A percentile compares a stretch with the other conserved stretches of the same genome.
These are phyloP conservation scores for Carex cristatella DNA, from an alignment of 176 grass and related monocot species.

Conservation along the genomic window DNA sequence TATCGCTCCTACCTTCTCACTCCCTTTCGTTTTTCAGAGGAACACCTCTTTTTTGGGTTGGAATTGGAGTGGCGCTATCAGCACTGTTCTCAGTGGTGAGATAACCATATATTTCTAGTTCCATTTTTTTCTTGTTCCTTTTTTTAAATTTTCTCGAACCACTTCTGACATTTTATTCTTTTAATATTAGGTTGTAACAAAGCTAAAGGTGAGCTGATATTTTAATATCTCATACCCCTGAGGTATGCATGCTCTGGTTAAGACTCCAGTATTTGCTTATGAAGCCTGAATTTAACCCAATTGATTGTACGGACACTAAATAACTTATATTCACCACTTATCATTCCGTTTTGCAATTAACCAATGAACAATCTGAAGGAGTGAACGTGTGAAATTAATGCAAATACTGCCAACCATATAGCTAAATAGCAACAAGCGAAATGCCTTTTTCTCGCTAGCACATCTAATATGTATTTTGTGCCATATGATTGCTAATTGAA, in stretches of 20 bases:
- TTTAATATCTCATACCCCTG: conserved; percentile 12
- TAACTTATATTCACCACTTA: background rate
- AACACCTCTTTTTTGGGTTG: conserved; percentile 96
- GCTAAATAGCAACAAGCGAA: background rate
- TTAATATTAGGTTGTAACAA: conserved; percentile 49
- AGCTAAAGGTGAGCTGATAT: conserved; percentile 75
- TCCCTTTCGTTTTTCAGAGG: conserved; percentile 44
- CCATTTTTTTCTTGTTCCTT: conserved; percentile 27
- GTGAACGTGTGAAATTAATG: background rate
- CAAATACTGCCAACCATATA: background rate
- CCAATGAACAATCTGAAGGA: background rate
- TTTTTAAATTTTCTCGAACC: background rate
- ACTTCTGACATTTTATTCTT: background rate
- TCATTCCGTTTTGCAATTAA: background rate
- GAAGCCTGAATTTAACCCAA: background rate
- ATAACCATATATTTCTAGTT: conserved; percentile 17
- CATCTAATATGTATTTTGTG: background rate
- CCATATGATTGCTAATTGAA: background rate
- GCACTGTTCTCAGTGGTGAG: conserved; percentile 65
- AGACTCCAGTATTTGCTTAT: background rate
- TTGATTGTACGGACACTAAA: background rate
- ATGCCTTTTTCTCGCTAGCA: background rate
- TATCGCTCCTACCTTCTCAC: background rate
- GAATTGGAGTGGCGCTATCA: conserved; percentile 81
- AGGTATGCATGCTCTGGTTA: conserved; percentile 18